Evolutionary conservation across 805 yeast genomes (phyloP), one percentile per base, ranked within the genome.

Genomic region (Brettanomyces sp.): DNA sequence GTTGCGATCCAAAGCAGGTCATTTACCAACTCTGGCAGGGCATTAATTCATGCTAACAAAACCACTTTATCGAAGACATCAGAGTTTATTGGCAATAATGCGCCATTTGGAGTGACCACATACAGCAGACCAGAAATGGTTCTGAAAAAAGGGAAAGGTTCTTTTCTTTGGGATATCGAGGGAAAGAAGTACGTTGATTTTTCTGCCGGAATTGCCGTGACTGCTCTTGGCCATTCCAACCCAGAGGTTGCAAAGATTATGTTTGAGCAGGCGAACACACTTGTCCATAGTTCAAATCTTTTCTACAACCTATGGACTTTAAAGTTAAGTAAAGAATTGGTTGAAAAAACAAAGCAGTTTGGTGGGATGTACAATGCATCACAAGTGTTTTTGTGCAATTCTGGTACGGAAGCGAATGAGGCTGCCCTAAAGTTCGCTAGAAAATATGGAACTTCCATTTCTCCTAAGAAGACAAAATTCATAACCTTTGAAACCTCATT

Each of bases 151-250:
- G 99, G 96, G 34, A 65, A 79, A 54, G 96, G 95, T 18, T 77
- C 89, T n/a, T 70, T 71, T 45, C 62, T 93, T 45, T 89, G 81
- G 71, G 99, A 93, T 63, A 65, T 83, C 42, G 88, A 86, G 55
- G 83, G 84, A 49, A 73, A 78, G 36, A 74, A 82, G 60, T 93
- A 82, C 58, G 73, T 93, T 43, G 99, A 93, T 61, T 91, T 93
- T 65, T 82, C 91, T 1, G 89, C 97, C 2, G 99, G 99, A 45
- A 91, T 93, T 54, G 98, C 99, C 1, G 99, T 93, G 13, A 91
- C 96, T n/a, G 82, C 86, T 1, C 69, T 93, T 51, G 99, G 99
- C 3, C 98, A 93, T 60, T 70, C 89, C 24, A 76, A 93, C 55
- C 79, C 80, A 4, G 82, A 80, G 50, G 74, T 93, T 35, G 76